Percentiles rank a stretch among this genome's conserved stretches.
phyloP scores from a whole-genome alignment of 805 yeast species.

The Suhomyces kilbournensis region DNA sequence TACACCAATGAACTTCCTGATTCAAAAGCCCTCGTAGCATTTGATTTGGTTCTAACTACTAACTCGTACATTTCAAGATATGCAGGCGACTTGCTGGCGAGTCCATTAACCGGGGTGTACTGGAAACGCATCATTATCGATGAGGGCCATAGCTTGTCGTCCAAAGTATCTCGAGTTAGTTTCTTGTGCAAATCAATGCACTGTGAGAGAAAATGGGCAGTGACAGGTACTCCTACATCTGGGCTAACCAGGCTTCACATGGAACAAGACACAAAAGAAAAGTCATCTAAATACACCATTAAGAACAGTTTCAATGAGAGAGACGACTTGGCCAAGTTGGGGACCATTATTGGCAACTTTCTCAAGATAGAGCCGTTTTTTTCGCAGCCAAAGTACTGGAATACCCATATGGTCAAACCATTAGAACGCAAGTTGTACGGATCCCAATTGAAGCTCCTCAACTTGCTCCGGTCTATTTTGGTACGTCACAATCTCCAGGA shows the following conservation, averaged over 20 bases:
- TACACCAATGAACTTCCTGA: constrained; percentile 21
- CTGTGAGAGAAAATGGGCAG: constrained; percentile 69
- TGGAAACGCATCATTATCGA: constrained; percentile 76
- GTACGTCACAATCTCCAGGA: constrained; percentile 57
- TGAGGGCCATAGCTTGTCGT: constrained; percentile 67
- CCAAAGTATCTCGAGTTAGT: constrained; percentile 50
- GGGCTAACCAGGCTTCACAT: constrained; percentile 61
- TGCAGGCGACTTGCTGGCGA: constrained; percentile 22
- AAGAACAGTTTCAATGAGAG: constrained; percentile 49
- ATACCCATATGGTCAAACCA: constrained; percentile 44
- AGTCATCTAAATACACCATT: constrained; percentile 39
- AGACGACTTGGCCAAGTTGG: constrained; percentile 54
- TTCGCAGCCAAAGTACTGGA: constrained; percentile 48
- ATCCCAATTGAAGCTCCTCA: constrained; percentile 38
- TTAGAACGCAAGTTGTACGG: constrained; percentile 40
- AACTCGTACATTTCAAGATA: constrained; percentile 45
- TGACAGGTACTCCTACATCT: constrained; percentile 73
- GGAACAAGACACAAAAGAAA: constrained; percentile 9
- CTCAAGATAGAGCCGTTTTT: constrained; percentile 59
- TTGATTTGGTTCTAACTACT: constrained; percentile 54
- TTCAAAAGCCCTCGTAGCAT: constrained; percentile 34
- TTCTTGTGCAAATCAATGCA: constrained; percentile 45
- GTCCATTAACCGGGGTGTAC: constrained; percentile 42
- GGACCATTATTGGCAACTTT: constrained; percentile 50
- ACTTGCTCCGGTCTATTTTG: constrained; percentile 46